Percentiles rank a stretch among this genome's conserved stretches.
Conservation (phyloP, 306 rosid genomes). For the Fragaria ananassa region DNA sequence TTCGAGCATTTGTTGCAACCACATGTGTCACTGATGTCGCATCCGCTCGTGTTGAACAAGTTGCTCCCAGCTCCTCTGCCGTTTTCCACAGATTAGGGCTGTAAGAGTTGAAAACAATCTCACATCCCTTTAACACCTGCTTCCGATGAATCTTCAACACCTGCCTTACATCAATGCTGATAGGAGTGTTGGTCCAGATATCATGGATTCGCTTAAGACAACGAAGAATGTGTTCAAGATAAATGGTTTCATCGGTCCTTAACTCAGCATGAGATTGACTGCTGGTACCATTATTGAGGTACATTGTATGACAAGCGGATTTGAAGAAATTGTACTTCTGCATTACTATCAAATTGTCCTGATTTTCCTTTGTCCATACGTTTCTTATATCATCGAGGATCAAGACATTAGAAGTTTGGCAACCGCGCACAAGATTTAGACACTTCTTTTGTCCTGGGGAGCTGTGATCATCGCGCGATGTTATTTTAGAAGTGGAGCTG, state of each 20-base stretch:
- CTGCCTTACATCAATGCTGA: constrained; percentile 65
- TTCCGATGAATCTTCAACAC: constrained; percentile 39
- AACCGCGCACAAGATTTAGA: constrained; percentile 75
- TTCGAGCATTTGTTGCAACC: constrained; percentile 65
- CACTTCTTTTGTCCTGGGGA: constrained; percentile 66
- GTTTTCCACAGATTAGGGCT: constrained; percentile 52
- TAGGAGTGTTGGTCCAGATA: background rate
- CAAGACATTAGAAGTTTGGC: constrained; percentile 59
- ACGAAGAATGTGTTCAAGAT: background rate
- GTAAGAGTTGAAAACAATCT: constrained; percentile 53
- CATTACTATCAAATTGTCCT: constrained; percentile 68
- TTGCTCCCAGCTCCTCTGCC: constrained; percentile 82
- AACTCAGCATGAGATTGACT: constrained; percentile 64
- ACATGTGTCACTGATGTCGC: constrained; percentile 59
- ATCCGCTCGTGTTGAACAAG: constrained; percentile 51
- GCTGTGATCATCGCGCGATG: constrained; percentile 77
- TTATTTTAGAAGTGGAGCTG: constrained; percentile 40
- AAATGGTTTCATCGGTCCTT: constrained; percentile 46
- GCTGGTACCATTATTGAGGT: constrained; percentile 31
- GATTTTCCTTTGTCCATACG: constrained; percentile 72
- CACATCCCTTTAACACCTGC: constrained; percentile 55
- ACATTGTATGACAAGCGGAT: constrained; percentile 67
- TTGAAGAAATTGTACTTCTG: constrained; percentile 81
- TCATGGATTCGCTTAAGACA: background rate
- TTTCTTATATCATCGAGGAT: constrained; percentile 87